These are phyloP conservation scores for Glebionis coronaria DNA, from an alignment of 129 eudicot genomes.

Conservation along the genomic window DNA sequence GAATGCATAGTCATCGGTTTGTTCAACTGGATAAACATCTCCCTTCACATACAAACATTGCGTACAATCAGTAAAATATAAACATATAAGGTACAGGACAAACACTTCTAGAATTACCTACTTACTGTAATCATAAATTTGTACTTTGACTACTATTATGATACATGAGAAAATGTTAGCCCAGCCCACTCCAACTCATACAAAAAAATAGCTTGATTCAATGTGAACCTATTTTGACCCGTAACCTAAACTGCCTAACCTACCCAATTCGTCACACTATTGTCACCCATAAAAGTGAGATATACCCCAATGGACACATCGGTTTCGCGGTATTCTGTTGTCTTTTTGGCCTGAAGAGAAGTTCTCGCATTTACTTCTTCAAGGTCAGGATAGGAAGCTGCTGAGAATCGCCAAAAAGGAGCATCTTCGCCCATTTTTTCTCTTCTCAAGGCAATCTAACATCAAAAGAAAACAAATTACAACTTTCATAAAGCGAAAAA, in stretches of 20 bases:
- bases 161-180: too few relatives aligned
- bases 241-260: not conserved
- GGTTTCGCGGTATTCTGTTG: slow-evolving; percentile 33
- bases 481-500: not conserved
- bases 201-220: too few relatives aligned
- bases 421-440: slow-evolving; percentile 96
- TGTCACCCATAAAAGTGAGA: slow-evolving; percentile 5
- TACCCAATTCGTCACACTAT: not conserved
- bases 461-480: slow-evolving; percentile 8
- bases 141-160: too few relatives aligned
- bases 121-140: too few relatives aligned
- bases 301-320: slow-evolving; percentile 57
- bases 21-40: slow-evolving; percentile 93
- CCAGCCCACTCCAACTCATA: too few relatives aligned
- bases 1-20: slow-evolving; percentile 42
- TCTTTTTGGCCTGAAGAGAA: slow-evolving; percentile 36
- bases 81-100: not conserved
- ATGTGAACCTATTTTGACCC: not conserved
- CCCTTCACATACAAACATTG: slow-evolving; percentile 48
- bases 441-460: slow-evolving; percentile 91
- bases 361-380: slow-evolving; percentile 42
- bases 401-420: slow-evolving; percentile 96
- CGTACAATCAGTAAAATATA: not conserved
- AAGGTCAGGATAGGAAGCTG: slow-evolving; percentile 95
- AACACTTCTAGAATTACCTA: too few relatives aligned